Percentiles rank a stretch among this genome's conserved stretches.
Evolutionary conservation across 2,329 filamentous ascomycete species (phyloP).

Genomic region (Tolypocladium endophyticum): DNA sequence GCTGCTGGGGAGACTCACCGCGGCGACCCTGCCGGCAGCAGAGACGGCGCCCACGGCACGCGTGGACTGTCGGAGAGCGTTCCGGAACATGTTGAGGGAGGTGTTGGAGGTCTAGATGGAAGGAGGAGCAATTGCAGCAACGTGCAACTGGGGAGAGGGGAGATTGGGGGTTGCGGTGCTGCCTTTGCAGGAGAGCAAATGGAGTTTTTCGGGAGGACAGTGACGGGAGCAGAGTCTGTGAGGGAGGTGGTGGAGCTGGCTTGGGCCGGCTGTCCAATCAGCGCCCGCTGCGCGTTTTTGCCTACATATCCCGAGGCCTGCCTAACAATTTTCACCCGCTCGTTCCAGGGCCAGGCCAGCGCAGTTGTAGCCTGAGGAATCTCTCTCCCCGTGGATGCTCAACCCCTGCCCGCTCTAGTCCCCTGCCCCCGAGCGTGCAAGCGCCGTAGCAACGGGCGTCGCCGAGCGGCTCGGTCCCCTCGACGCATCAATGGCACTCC

Average conservation of each 20-base stretch:
- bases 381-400: not conserved
- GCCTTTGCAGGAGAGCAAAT: slow-evolving; percentile 35
- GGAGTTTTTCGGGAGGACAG: slow-evolving; percentile 33
- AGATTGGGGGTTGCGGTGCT: slow-evolving; percentile 43
- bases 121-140: slow-evolving; percentile 51
- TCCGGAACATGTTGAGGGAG: slow-evolving; percentile 79
- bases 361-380: slow-evolving; percentile 7
- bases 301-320: slow-evolving; percentile 26
- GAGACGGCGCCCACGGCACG: slow-evolving; percentile 90
- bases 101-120: slow-evolving; percentile 39
- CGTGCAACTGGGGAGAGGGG: slow-evolving; percentile 53
- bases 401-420: not conserved
- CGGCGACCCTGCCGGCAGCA: slow-evolving; percentile 82
- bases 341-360: slow-evolving; percentile 5
- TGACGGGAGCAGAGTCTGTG: slow-evolving; percentile 31
- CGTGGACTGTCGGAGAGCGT: slow-evolving; percentile 93
- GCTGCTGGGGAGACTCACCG: slow-evolving; percentile 62
- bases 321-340: slow-evolving; percentile 26
- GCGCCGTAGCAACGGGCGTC: not conserved
- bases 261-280: slow-evolving; percentile 24
- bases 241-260: slow-evolving; percentile 28
- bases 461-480: not conserved
- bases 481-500: not conserved
- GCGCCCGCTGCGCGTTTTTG: slow-evolving; percentile 23
- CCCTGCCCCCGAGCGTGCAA: not conserved